Evolutionary conservation across 495 filamentous ascomycete species (phyloP).

Genomic region (Penicillium odoratum): DNA sequence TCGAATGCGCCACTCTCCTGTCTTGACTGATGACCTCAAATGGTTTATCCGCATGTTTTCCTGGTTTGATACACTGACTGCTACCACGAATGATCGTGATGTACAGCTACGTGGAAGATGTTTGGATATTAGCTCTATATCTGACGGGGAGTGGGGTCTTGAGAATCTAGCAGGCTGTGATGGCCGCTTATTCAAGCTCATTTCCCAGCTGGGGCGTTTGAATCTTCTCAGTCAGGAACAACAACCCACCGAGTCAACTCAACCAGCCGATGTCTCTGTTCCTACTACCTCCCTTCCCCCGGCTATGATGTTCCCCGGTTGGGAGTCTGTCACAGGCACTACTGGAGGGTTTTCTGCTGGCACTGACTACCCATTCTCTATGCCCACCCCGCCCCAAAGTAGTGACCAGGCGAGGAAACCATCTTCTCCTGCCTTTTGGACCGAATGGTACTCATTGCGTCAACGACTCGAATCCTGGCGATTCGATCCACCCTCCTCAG

Average conservation of each 20-base stretch:
- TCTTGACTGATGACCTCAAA: constrained; percentile 65
- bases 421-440: constrained; percentile 67
- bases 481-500: constrained; percentile 53
- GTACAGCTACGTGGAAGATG: constrained; percentile 75
- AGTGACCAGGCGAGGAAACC: constrained; percentile 25
- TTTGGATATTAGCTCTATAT: constrained; percentile 64
- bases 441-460: constrained; percentile 80
- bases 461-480: constrained; percentile 78
- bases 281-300: constrained; percentile 41
- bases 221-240: constrained; percentile 86
- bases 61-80: constrained; percentile 93
- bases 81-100: constrained; percentile 88
- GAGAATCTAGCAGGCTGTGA: constrained; percentile 92
- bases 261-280: constrained; percentile 29
- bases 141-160: constrained; percentile 71
- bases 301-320: constrained; percentile 35
- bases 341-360: constrained; percentile 8
- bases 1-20: constrained; percentile 59
- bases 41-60: constrained; percentile 98
- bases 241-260: constrained; percentile 37
- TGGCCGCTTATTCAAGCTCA: constrained; percentile 71
- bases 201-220: constrained; percentile 75
- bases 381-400: constrained; percentile 31
- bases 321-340: constrained; percentile 17
- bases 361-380: constrained; percentile 27